These are phyloP conservation scores for Bryum argenteum DNA, from an alignment of 225 moss, liverwort and hornwort genomes.

Conservation along the genomic window DNA sequence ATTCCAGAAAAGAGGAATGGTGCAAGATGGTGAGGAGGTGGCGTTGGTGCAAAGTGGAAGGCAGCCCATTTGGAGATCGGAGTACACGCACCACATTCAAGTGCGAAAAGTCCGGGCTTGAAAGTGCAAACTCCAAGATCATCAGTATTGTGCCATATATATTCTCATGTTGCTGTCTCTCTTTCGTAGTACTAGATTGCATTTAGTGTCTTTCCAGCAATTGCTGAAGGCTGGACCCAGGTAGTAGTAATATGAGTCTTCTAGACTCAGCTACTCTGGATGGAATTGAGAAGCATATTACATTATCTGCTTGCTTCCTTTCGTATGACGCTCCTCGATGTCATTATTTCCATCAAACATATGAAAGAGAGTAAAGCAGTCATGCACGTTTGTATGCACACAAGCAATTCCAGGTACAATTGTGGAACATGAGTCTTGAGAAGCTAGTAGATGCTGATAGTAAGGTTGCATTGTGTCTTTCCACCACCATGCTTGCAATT, in stretches of 20 bases:
- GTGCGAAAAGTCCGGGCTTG: conserved; percentile 72
- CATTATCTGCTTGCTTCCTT: too few relatives aligned
- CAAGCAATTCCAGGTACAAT: too few relatives aligned
- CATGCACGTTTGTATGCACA: too few relatives aligned
- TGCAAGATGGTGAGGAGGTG: conserved; percentile 90
- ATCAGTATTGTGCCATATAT: conserved; percentile 24
- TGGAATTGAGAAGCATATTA: background rate
- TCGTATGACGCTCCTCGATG: too few relatives aligned
- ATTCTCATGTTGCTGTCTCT: background rate
- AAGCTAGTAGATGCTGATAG: too few relatives aligned
- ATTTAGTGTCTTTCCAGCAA: conserved; percentile 27
- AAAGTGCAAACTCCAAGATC: background rate
- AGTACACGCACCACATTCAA: conserved; percentile 98
- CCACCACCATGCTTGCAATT: too few relatives aligned
- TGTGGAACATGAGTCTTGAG: too few relatives aligned
- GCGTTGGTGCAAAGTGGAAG: conserved; percentile 97
- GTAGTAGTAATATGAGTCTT: background rate
- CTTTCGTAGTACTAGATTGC: conserved; percentile 13
- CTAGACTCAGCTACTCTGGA: background rate
- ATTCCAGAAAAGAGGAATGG: conserved; percentile 80
- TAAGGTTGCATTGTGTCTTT: too few relatives aligned
- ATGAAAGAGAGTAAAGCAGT: too few relatives aligned
- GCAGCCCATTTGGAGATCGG: conserved; percentile 96
- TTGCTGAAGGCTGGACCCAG: conserved; percentile 14
- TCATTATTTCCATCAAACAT: too few relatives aligned